Conservation (phyloP, 106 monocot genomes). For the Dendrobium officinale region DNA sequence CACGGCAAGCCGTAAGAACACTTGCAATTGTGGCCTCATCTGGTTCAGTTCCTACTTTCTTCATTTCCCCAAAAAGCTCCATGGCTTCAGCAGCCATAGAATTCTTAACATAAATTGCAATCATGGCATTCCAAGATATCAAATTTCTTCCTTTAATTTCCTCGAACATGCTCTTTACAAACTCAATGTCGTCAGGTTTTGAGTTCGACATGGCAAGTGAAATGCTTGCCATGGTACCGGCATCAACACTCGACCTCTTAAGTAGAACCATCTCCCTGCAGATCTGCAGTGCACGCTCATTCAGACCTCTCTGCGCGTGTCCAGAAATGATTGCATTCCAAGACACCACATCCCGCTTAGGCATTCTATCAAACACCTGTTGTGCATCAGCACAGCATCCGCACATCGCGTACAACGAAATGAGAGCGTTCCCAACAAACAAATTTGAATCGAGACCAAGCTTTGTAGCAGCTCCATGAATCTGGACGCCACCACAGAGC, state of each 20-base stretch:
- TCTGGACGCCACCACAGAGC: slow-evolving; percentile 27
- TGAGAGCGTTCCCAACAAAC: slow-evolving; percentile 60
- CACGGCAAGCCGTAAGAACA: slow-evolving; percentile 72
- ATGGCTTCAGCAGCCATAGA: slow-evolving; percentile 49
- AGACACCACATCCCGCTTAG: slow-evolving; percentile 52
- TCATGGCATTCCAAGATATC: slow-evolving; percentile 92
- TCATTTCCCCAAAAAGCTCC: slow-evolving; percentile 55
- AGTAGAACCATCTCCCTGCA: slow-evolving; percentile 39
- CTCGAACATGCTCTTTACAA: slow-evolving; percentile 55
- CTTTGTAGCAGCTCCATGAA: slow-evolving; percentile 39
- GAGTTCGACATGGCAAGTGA: slow-evolving; percentile 40
- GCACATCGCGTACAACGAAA: slow-evolving; percentile 42
- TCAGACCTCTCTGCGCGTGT: slow-evolving; percentile 29
- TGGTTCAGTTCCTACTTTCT: slow-evolving; percentile 38
- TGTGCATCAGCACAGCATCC: slow-evolving; percentile 11
- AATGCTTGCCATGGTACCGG: slow-evolving; percentile 78
- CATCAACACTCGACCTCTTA: slow-evolving; percentile 34
- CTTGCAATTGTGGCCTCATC: slow-evolving; percentile 64
- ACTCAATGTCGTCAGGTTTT: slow-evolving; percentile 10
- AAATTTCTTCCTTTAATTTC: slow-evolving; percentile 37
- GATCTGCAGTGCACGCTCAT: slow-evolving; percentile 30
- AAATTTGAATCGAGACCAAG: slow-evolving; percentile 50
- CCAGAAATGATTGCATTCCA: slow-evolving; percentile 83
- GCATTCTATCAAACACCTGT: slow-evolving; percentile 50
- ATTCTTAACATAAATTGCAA: slow-evolving; percentile 61